Evolutionary conservation across 2,329 filamentous ascomycete species (phyloP).

Genomic region (Teratosphaeriaceae sp.): DNA sequence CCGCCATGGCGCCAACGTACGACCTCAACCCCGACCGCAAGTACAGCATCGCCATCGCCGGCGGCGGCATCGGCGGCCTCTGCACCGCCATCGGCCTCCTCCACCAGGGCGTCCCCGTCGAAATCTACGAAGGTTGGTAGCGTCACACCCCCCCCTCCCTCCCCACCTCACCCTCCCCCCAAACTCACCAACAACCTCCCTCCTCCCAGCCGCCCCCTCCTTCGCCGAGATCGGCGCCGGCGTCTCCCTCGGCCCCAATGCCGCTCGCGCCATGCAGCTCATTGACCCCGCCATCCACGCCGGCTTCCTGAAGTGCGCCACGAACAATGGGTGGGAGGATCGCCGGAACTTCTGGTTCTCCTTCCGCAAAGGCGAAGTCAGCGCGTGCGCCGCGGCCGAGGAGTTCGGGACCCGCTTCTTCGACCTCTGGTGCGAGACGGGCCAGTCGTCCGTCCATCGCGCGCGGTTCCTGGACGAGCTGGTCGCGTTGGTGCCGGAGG

Average conservation of each 20-base stretch:
- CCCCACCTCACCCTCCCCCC: too few species aligned
- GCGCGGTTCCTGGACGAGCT: conserved; percentile 45
- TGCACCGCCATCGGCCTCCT: conserved; percentile 48
- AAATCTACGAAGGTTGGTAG: conserved; percentile 51
- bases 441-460: conserved; percentile 30
- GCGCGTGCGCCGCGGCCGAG: conserved; percentile 12
- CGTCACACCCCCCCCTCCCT: not conserved
- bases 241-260: conserved; percentile 51
- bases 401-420: conserved; percentile 20
- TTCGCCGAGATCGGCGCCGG: conserved; percentile 51
- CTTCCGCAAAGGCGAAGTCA: conserved; percentile 31
- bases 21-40: conserved; percentile 9
- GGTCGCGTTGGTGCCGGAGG: conserved; percentile 40
- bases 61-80: conserved; percentile 54
- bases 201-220: too few species aligned
- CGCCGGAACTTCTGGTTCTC: conserved; percentile 38
- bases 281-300: conserved; percentile 42
- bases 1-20: conserved; percentile 10
- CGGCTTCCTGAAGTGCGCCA: conserved; percentile 39
- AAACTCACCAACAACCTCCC: not conserved
- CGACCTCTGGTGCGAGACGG: conserved; percentile 20
- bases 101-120: conserved; percentile 35
- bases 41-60: conserved; percentile 38
- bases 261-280: conserved; percentile 46
- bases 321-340: conserved; percentile 30